Conservation (phyloP, 352 stramenopile genomes). For the Pythium dissotocum region DNA sequence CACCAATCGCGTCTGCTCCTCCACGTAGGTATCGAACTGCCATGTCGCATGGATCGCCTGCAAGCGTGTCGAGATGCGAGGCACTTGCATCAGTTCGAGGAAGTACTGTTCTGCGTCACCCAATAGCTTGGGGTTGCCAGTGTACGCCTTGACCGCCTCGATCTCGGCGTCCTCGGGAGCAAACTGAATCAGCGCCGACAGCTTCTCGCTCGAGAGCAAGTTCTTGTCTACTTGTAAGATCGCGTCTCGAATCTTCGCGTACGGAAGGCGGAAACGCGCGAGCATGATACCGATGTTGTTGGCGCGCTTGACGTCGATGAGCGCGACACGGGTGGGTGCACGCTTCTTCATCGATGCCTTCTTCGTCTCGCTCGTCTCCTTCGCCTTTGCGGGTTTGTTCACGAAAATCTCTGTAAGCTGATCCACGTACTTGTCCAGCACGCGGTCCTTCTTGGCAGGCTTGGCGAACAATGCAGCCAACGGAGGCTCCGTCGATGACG, state of each 20-base stretch:
- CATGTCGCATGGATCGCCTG: slow-evolving; percentile 81
- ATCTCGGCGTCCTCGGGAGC: slow-evolving; percentile 72
- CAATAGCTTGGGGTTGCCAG: slow-evolving; percentile 67
- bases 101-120: slow-evolving; percentile 86
- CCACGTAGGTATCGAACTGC: slow-evolving; percentile 84
- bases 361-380: slow-evolving; percentile 46
- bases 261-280: slow-evolving; percentile 79
- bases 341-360: slow-evolving; percentile 50
- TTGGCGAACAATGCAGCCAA: slow-evolving; percentile 45
- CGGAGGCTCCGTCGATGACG: slow-evolving; percentile 18
- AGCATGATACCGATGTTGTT: slow-evolving; percentile 91
- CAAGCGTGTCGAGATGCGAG: slow-evolving; percentile 61
- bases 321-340: slow-evolving; percentile 67
- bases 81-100: slow-evolving; percentile 60
- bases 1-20: slow-evolving; percentile 75
- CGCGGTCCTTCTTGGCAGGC: slow-evolving; percentile 38
- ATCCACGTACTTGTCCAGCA: slow-evolving; percentile 69
- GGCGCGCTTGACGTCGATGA: slow-evolving; percentile 83
- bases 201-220: slow-evolving; percentile 65
- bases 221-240: slow-evolving; percentile 83
- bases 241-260: slow-evolving; percentile 73
- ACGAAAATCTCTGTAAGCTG: slow-evolving; percentile 78
- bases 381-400: slow-evolving; percentile 71
- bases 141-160: slow-evolving; percentile 62
- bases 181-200: slow-evolving; percentile 79